Conservation (phyloP, 805 yeast species). For the Kluyveromyces aestuarii region DNA sequence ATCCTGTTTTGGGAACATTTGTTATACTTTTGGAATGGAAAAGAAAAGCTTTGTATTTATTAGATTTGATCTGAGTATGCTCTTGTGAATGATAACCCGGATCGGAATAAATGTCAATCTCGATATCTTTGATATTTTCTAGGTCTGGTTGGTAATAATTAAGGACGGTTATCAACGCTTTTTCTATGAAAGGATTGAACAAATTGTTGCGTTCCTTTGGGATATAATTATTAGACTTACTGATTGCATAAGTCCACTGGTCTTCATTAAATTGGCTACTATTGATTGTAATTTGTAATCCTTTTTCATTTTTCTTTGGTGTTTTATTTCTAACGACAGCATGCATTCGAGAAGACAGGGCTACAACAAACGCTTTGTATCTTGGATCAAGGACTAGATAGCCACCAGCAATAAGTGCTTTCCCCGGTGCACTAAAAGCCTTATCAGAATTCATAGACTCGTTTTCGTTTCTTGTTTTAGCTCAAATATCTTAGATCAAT, state of each 20-base stretch:
- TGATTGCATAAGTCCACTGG: conserved; percentile 50
- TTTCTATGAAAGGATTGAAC: conserved; percentile 66
- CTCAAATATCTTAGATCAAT: background rate
- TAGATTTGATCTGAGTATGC: conserved; percentile 30
- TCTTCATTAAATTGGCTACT: conserved; percentile 76
- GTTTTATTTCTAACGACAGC: conserved; percentile 37
- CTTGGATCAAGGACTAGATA: conserved; percentile 77
- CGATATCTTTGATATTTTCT: conserved; percentile 25
- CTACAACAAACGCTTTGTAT: conserved; percentile 73
- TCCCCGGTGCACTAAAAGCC: conserved; percentile 91
- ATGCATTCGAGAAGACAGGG: conserved; percentile 84
- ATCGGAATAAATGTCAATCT: conserved; percentile 70
- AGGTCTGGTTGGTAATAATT: conserved; percentile 38
- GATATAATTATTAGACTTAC: conserved; percentile 7
- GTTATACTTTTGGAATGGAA: conserved; percentile 54
- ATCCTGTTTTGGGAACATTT: conserved; percentile 83
- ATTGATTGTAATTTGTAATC: conserved; percentile 34
- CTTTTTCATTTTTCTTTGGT: conserved; percentile 4
- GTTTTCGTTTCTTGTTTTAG: background rate
- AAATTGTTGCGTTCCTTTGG: conserved; percentile 27
- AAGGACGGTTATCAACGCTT: conserved; percentile 47
- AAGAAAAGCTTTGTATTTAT: conserved; percentile 38
- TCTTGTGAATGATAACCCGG: conserved; percentile 81
- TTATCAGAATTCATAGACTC: background rate
- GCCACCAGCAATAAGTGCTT: conserved; percentile 91